Base-by-base conservation (phyloP, 768 basidiomycete species). In the Leccinum longicurvipes region DNA sequence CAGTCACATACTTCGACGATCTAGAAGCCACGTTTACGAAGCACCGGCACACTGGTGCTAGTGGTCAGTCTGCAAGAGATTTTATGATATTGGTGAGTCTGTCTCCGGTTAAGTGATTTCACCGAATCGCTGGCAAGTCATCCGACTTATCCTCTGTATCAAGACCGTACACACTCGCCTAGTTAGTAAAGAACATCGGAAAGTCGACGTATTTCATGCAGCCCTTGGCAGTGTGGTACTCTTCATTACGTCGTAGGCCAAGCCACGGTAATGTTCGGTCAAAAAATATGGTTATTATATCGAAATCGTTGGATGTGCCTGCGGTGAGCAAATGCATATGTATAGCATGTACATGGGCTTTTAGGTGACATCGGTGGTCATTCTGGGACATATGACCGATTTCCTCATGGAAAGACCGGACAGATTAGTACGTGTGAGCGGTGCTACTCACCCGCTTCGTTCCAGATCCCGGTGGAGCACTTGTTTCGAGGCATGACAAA, bases 301-400 rank as follows among this genome's bases (percentile, higher is more conserved):
- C 15, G n/a, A 41, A 41, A 11, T 1, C 4, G 19, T 19, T 12
- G 12, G 41, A 0, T 42, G 6, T 10, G 19, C 19, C 19, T 21
- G 12, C 41, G 41, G 19, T 21, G 41, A 10, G 19, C 19, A 12
- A 21, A 42, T 21, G 21, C 5, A 42, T 42, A 42, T 11, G 19
- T 42, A 8, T 21, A 42, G 19, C 11, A 12, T 4, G n/a, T 58
- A 59, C 44, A 52, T 53, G 49, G 66, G 58, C 1, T 47, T 72
- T n/a, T 67, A 70, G 14, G 58, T 62, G 9, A 50, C 53, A 4
- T 59, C 63, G 3, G 61, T 63, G 14, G 55, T 71, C 44, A 46
- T 66, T n/a, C 54, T 72, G 15, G 69, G 72, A 9, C 63, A 71
- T 21, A 53, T 75, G 52, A 59, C 65, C 4, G 69, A 73, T 47